These are phyloP conservation scores for Metschnikowia vanudenii DNA, from an alignment of 805 yeast species.

Conservation along the genomic window DNA sequence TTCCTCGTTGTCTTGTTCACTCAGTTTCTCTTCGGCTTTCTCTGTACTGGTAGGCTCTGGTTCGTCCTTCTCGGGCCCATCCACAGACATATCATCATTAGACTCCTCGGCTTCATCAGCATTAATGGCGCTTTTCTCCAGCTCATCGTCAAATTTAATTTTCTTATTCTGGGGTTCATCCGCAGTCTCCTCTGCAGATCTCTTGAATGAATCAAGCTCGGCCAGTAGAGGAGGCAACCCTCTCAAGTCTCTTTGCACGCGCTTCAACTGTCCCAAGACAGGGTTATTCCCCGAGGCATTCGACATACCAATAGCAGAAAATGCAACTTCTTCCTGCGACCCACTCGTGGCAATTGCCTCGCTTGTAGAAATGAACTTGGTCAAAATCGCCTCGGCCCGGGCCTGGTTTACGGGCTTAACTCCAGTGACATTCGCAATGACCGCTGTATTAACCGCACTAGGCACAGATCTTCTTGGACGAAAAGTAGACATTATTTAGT, in stretches of 20 bases:
- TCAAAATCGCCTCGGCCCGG: slow-evolving; percentile 46
- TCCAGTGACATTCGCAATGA: slow-evolving; percentile 34
- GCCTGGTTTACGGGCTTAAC: slow-evolving; percentile 31
- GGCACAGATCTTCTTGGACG: slow-evolving; percentile 43
- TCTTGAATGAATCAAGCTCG: slow-evolving; percentile 17
- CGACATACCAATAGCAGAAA: slow-evolving; percentile 30
- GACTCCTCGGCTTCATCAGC: slow-evolving; percentile 5
- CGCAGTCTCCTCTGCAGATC: slow-evolving; percentile 6
- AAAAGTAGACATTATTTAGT: slow-evolving; percentile 18
- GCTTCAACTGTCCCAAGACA: slow-evolving; percentile 58
- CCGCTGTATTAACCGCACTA: slow-evolving; percentile 50
- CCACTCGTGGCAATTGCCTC: slow-evolving; percentile 34
- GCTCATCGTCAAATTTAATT: slow-evolving; percentile 24
- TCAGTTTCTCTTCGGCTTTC: slow-evolving; percentile 7
- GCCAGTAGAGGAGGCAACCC: slow-evolving; percentile 68
- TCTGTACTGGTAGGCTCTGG: slow-evolving; percentile 9
- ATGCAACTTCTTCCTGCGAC: slow-evolving; percentile 24
- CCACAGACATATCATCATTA: slow-evolving; percentile 11
- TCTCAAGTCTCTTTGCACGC: slow-evolving; percentile 74
- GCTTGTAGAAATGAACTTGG: slow-evolving; percentile 42
- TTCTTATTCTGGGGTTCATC: slow-evolving; percentile 24
- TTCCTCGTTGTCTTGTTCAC: not conserved
- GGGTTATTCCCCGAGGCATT: slow-evolving; percentile 35
- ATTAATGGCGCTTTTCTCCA: no score
- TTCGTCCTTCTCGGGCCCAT: slow-evolving; percentile 13